Conservation (phyloP, 805 yeast species). For the Candida ulmi region DNA sequence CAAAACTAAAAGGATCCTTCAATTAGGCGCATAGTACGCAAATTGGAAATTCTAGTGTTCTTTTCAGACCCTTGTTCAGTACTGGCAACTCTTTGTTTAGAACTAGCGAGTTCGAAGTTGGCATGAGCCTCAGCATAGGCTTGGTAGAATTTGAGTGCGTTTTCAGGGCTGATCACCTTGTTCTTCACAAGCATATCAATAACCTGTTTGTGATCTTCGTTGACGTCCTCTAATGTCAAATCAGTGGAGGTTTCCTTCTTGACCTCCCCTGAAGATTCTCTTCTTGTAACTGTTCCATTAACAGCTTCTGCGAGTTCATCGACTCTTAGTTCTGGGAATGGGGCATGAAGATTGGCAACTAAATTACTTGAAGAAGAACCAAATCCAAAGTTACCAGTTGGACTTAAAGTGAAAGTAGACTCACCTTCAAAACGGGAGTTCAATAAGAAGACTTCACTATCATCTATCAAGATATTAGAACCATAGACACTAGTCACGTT, state of each 20-base stretch:
- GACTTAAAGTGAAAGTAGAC: constrained; percentile 36
- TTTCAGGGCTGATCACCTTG: neutral
- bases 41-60: too few relatives aligned
- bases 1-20: too few relatives aligned
- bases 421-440: constrained; percentile 38
- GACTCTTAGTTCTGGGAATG: constrained; percentile 21
- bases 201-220: neutral
- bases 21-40: too few relatives aligned
- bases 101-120: too few relatives aligned
- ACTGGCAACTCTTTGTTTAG: too few relatives aligned
- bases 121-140: too few relatives aligned
- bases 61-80: too few relatives aligned
- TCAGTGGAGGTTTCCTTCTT: neutral
- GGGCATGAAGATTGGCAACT: constrained; percentile 16
- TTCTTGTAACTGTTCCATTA: constrained; percentile 26
- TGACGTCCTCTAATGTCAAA: neutral
- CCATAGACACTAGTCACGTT: constrained; percentile 19
- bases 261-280: constrained; percentile 7
- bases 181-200: neutral
- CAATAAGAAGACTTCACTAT: constrained; percentile 13
- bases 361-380: constrained; percentile 30
- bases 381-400: constrained; percentile 41
- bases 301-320: constrained; percentile 30
- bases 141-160: neutral
- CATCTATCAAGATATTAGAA: constrained; percentile 13